phyloP scores from a whole-genome alignment of 2,329 filamentous ascomycete species.

The Phyllosticta citrichinensis region DNA sequence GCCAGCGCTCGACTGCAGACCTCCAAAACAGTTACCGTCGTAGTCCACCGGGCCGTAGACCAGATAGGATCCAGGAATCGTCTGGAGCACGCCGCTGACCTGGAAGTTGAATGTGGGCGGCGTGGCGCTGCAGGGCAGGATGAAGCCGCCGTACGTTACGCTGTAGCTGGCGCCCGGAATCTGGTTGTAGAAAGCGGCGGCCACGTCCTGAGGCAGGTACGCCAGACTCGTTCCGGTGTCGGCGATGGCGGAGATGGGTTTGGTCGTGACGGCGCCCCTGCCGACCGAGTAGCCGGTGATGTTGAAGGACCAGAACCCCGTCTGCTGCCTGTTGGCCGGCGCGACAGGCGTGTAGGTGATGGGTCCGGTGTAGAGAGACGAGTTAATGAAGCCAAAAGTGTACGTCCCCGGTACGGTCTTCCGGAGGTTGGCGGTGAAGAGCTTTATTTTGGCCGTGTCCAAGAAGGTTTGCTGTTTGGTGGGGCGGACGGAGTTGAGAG shows the following conservation, averaged over 20 bases:
- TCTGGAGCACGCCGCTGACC: constrained; percentile 40
- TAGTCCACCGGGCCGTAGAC: constrained; percentile 40
- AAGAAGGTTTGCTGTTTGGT: constrained; percentile 46
- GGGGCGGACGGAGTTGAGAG: constrained; percentile 48
- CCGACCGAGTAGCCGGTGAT: constrained; percentile 48
- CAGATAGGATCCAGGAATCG: constrained; percentile 44
- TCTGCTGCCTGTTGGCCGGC: constrained; percentile 24
- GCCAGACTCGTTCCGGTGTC: constrained; percentile 63
- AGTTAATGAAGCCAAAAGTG: constrained; percentile 52
- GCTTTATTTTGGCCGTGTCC: constrained; percentile 44
- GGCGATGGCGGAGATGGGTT: constrained; percentile 46
- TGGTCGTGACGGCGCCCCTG: constrained; percentile 25
- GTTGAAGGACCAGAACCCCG: constrained; percentile 56
- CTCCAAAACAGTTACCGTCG: constrained; percentile 55
- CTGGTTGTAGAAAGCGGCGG: constrained; percentile 49
- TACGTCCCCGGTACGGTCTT: constrained; percentile 40
- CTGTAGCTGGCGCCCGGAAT: constrained; percentile 44
- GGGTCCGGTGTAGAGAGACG: constrained; percentile 45
- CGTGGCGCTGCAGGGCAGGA: constrained; percentile 41
- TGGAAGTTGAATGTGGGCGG: constrained; percentile 45
- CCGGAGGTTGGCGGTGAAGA: constrained; percentile 51
- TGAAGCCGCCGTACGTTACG: constrained; percentile 42
- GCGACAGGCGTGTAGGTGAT: constrained; percentile 49
- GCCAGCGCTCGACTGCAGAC: constrained; percentile 55
- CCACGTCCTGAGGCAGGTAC: constrained; percentile 45